Evolutionary conservation across 352 stramenopile genomes (phyloP), one percentile per base, ranked within the genome.

Genomic region (Globisporangium solare): DNA sequence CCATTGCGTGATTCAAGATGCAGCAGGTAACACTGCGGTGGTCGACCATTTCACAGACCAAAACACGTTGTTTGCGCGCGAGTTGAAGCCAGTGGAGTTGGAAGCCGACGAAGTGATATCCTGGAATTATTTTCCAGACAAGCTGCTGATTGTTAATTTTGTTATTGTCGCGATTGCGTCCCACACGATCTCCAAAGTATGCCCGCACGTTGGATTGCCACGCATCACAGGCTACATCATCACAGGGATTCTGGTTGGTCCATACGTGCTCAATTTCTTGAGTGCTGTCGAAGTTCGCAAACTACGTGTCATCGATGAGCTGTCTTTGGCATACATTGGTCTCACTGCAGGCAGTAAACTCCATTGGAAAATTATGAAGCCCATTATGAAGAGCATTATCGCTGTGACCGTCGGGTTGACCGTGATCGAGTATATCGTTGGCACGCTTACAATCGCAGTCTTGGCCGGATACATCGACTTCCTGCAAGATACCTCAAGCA

Each of bases 161-260:
- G 54, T 78, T 14, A 80, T 88, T 31, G 73, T 88, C 37, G 63
- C 73, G n/a, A 66, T 86, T 42, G 71, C 78, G 3, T 86, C 75
- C 12, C 75, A 86, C 48, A 71, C 70, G 35, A 85, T 88, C 54
- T 79, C 75, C 10, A 73, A 83, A 56, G 63, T 83, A 11, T 86
- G 69, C 55, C 78, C 78, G 6, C 70, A 79, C 51, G 56, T 88
- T 21, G 78, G 78, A 2, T 59, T 89, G 6, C 79, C 79, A 2
- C 76, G 68, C 7, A 89, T 89, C 59, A 81, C 79, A 7, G 79
- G 79, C 7, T 89, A 89, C 54, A 71, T 89, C 32, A 54, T 81
- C 32, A 89, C 76, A 2, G 79, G 79, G 8, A 82, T 89, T 22
- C 37, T 89, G 17, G 71, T 81, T 4, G 79, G 79, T n/a, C 79